phyloP scores from a whole-genome alignment of 179 eudicot species.

The Spergularia azorica region DNA sequence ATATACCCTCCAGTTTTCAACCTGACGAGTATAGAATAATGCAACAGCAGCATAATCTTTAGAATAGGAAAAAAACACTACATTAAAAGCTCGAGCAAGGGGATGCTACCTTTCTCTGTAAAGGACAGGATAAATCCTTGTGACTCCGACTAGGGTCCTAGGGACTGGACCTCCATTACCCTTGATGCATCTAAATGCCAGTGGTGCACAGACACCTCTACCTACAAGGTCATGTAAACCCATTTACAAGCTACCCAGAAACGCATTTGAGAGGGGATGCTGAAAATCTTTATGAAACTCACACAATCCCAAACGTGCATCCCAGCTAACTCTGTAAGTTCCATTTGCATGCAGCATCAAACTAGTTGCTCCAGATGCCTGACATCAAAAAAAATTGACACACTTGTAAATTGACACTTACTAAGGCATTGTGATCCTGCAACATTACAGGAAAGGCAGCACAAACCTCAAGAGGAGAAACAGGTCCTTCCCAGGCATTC shows the following conservation, averaged over 20 bases:
- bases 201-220: constrained; percentile 59
- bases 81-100: constrained; percentile 10
- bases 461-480: constrained; percentile 83
- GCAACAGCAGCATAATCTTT: background rate
- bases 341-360: constrained; percentile 84
- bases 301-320: constrained; percentile 92
- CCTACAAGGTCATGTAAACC: constrained; percentile 44
- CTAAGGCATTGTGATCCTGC: constrained; percentile 4
- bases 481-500: constrained; percentile 81
- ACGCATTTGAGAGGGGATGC: background rate
- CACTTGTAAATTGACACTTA: background rate
- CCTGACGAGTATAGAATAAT: constrained; percentile 42
- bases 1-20: constrained; percentile 55
- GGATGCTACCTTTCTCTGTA: constrained; percentile 76
- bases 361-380: constrained; percentile 59
- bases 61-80: background rate
- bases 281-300: constrained; percentile 34
- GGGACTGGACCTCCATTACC: constrained; percentile 83
- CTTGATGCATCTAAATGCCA: constrained; percentile 89
- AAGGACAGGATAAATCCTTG: constrained; percentile 83
- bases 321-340: constrained; percentile 92
- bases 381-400: constrained; percentile 26
- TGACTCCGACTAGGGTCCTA: constrained; percentile 74
- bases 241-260: constrained; percentile 11
- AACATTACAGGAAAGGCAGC: constrained; percentile 17